Conservation (phyloP, 139 green algal genomes). For the Volvox africanus region DNA sequence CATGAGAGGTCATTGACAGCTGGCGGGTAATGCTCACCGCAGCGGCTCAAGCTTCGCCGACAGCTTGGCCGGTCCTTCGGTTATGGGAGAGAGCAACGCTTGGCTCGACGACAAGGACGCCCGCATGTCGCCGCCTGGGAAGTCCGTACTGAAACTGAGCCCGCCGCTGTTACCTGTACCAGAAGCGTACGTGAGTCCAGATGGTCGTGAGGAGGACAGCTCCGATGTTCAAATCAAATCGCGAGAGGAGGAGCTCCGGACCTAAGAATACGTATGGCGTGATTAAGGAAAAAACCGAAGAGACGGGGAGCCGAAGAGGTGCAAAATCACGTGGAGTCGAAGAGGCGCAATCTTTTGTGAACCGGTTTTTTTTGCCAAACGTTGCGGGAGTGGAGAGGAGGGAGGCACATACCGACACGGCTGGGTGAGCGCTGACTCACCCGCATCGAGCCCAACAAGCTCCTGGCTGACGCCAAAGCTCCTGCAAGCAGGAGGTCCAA, state of each 20-base stretch:
- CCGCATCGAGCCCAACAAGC: conserved; percentile 23
- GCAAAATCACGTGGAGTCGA: too few relatives aligned
- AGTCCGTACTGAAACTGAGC: conserved; percentile 35
- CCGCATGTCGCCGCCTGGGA: not conserved
- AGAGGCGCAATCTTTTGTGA: too few relatives aligned
- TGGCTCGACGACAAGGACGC: conserved; percentile 17
- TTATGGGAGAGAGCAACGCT: conserved; percentile 40
- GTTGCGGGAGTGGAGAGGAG: too few relatives aligned
- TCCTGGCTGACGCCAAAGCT: conserved; percentile 47
- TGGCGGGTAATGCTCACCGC: not conserved
- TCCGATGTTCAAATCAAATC: too few relatives aligned
- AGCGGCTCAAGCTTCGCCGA: conserved; percentile 45
- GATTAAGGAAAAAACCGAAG: too few relatives aligned
- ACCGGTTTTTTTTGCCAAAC: too few relatives aligned
- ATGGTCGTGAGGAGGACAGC: too few relatives aligned
- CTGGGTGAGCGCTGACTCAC: not conserved
- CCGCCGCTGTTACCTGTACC: conserved; percentile 32
- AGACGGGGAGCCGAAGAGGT: too few relatives aligned
- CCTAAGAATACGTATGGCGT: too few relatives aligned
- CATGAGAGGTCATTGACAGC: too few relatives aligned
- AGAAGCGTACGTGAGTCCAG: not conserved
- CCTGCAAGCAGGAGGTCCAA: not conserved
- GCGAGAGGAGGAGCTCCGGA: too few relatives aligned
- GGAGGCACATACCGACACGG: too few relatives aligned
- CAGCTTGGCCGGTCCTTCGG: not conserved